phyloP scores from a whole-genome alignment of 169 alveolate species.

The Amoebophrya sp. region DNA sequence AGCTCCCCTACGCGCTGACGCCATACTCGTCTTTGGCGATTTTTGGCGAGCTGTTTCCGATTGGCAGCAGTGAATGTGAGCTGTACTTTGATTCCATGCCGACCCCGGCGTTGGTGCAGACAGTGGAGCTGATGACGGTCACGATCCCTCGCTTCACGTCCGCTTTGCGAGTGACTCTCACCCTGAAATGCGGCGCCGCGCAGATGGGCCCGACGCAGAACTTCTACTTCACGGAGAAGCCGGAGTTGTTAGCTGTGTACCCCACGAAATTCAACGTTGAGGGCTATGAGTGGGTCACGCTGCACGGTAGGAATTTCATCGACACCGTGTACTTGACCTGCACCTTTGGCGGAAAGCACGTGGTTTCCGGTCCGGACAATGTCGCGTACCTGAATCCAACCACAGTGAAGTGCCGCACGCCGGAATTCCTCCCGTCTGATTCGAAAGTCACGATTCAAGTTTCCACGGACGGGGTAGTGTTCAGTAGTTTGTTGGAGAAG shows the following conservation, averaged over 20 bases:
- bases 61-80: neutral
- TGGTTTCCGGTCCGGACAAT: neutral
- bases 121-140: neutral
- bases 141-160: neutral
- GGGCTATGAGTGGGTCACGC: neutral
- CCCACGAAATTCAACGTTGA: conserved; percentile 4
- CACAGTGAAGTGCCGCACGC: neutral
- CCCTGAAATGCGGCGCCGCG: conserved; percentile 12
- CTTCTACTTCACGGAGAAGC: conserved; percentile 17
- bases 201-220: neutral
- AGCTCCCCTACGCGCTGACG: neutral
- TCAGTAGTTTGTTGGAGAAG: neutral
- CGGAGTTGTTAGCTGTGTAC: neutral
- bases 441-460: neutral
- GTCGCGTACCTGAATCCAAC: conserved; percentile 1
- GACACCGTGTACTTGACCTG: neutral
- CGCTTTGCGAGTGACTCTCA: neutral
- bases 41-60: neutral
- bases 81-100: neutral
- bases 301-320: neutral
- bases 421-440: neutral
- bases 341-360: neutral
- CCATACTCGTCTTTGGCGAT: neutral
- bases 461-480: neutral
- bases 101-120: conserved; percentile 8